Evolutionary conservation across 2,329 filamentous ascomycete genomes (phyloP), one percentile per base, ranked within the genome.

Genomic region (Xenoacremonium recifei): DNA sequence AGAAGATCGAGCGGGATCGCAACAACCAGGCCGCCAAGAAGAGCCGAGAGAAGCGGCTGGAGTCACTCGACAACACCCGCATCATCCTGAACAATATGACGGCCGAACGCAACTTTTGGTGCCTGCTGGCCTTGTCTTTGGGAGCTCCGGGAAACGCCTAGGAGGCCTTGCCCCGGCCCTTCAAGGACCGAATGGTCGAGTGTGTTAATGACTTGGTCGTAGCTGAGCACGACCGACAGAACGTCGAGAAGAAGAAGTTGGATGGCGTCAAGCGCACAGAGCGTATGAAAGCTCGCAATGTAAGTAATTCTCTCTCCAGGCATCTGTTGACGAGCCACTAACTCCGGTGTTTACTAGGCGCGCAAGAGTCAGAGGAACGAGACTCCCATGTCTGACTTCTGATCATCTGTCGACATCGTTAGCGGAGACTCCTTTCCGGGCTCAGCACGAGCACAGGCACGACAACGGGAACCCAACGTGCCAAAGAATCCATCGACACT

Each of bases 11-110:
- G 15, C 54, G 61, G 2, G 43, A 56, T 31, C 53, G 67, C 4
- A 70, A 70, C 54, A 70, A 68, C 45, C 43, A 52, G 25, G 63
- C 68, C 1, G 68, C 68, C 18, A 65, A 63, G 48, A 62, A 66
- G 39, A 64, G 59, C 10, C 58, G 68, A 1, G 45, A 58, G 16
- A 49, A 56, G 16, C 56, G 65, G 1, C 40, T 61, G 19, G 65
- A 67, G 37, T 44, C 50, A 0, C 49, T 63, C 2, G 35, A 40
- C 0, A 45, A 53, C 10, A 50, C 52, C 6, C 52, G 50, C 3
- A 15, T 21, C 3, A 45, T 65, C 17, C 44, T 57, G 13, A 52
- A 58, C 29, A 49, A 53, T 3, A 45, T 51, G 25, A 41, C 50
- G 5, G 47, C 58, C 5, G 58, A 63, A 46, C 44, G 51, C 12